Base-by-base conservation (phyloP, 352 stramenopile genomes). In the Hyaloperonospora brassicae region DNA sequence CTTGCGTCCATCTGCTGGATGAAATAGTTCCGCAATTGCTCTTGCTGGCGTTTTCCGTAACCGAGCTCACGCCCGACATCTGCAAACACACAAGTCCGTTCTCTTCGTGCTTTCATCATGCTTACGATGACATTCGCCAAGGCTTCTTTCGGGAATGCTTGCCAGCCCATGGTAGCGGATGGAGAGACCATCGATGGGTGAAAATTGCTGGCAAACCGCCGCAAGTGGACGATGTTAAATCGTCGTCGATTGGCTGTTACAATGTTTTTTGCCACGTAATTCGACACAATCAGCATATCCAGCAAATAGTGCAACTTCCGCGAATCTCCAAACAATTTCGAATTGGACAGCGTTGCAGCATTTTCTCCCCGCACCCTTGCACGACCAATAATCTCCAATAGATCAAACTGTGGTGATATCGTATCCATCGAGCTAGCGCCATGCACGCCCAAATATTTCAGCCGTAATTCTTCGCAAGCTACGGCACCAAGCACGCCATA, bases 161-260 rank as follows among this genome's bases (percentile, higher is more conserved):
- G 66, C 21, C 69, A 61, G 41, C 84, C 68, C 30, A 89, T 64
- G 6, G 60, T 76, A 23, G 76, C 77, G 0, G 60, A 70, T 3
- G 72, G 60, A 0, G 74, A 88, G 0, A 88, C 51, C 80, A 91
- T 88, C 1, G 72, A 79, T 27, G 80, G 73, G 47, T 86, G 72
- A 52, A 90, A 90, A 31, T 70, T 67, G 34, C 35, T 52, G 5
- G 68, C 70, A 52, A 91, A 89, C 5, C 80, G 76, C 42, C 64
- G 67, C 41, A 93, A 64, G 36, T 93, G 80, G 31, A 93, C 57
- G 13, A 90, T 88, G 30, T 91, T 93, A 65, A 91, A 93, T 23
- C 83, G 72, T 45, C 68, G 68, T 14, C 80, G 72, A 10, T 87
- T 66, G 23, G 79, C 61, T 6, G 69, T 81, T 39, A 93, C 66